These are phyloP conservation scores for Phytophthora rubi DNA, from an alignment of 352 stramenopile genomes.

Conservation along the genomic window DNA sequence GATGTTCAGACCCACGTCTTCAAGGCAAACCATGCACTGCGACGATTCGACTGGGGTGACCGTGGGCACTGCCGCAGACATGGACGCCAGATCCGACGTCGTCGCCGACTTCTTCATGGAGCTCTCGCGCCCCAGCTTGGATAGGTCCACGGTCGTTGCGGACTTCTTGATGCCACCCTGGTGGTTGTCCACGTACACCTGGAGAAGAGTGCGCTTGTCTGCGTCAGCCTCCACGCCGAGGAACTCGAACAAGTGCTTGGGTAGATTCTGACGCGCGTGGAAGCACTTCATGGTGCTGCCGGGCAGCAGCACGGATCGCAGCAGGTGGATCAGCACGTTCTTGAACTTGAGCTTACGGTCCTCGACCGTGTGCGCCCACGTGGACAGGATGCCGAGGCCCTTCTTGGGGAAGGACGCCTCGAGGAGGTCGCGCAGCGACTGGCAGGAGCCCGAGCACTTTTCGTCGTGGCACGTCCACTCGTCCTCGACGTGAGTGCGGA, in stretches of 20 bases:
- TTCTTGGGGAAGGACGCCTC: conserved; percentile 69
- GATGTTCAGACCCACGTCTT: conserved; percentile 32
- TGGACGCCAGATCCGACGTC: conserved; percentile 11
- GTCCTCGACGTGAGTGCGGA: conserved; percentile 63
- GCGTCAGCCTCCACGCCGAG: conserved; percentile 47
- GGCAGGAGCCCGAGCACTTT: conserved; percentile 68
- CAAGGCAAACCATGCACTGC: conserved; percentile 52
- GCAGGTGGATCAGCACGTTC: conserved; percentile 70
- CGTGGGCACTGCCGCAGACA: conserved; percentile 14
- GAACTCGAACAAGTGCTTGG: conserved; percentile 51
- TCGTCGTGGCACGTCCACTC: conserved; percentile 58
- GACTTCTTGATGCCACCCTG: conserved; percentile 30
- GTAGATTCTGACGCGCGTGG: conserved; percentile 45
- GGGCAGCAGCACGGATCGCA: conserved; percentile 68
- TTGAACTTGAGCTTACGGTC: conserved; percentile 70
- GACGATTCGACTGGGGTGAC: conserved; percentile 29
- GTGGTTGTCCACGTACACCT: conserved; percentile 67
- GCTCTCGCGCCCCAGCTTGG: conserved; percentile 37
- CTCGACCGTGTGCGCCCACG: conserved; percentile 47
- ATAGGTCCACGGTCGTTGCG: conserved; percentile 20
- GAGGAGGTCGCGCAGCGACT: conserved; percentile 71
- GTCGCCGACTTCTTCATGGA: conserved; percentile 20
- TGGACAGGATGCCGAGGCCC: conserved; percentile 44
- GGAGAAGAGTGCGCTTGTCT: conserved; percentile 55
- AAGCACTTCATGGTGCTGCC: conserved; percentile 75